Percentiles rank a stretch among this genome's conserved stretches.
phyloP scores from a whole-genome alignment of 495 filamentous ascomycete species.

The Chaetomium cochliodes region DNA sequence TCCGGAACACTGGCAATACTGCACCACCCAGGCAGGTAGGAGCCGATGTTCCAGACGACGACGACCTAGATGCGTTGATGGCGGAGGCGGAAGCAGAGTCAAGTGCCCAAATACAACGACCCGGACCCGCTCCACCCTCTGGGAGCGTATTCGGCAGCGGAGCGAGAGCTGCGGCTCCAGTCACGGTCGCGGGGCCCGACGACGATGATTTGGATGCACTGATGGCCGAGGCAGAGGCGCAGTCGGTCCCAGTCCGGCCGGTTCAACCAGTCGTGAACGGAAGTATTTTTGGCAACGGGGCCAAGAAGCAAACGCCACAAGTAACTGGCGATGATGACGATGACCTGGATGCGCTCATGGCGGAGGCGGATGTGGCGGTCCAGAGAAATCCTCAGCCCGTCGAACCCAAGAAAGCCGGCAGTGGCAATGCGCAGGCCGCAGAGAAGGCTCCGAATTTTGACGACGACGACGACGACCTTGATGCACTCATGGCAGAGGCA shows the following conservation, averaged over 20 bases:
- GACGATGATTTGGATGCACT: conserved; percentile 56
- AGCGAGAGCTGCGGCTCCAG: conserved; percentile 1
- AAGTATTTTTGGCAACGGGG: conserved; percentile 29
- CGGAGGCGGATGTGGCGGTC: conserved; percentile 33
- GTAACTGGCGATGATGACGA: conserved; percentile 24
- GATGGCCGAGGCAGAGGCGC: conserved; percentile 47
- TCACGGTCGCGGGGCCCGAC: conserved; percentile 32
- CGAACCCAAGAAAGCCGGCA: conserved; percentile 11
- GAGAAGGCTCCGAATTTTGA: not conserved
- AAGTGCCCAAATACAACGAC: not conserved
- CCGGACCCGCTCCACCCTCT: not conserved
- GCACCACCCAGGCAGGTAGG: conserved; percentile 5
- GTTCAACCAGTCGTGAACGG: not conserved
- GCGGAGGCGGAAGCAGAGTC: conserved; percentile 44
- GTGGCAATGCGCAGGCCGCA: not conserved
- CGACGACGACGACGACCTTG: conserved; percentile 37
- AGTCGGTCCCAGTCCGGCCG: conserved; percentile 11
- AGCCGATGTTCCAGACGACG: conserved; percentile 42
- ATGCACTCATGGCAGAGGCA: conserved; percentile 47
- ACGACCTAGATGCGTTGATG: conserved; percentile 53
- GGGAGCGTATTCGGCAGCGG: conserved; percentile 40
- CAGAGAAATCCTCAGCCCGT: conserved; percentile 1
- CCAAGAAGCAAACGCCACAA: not conserved
- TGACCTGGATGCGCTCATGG: conserved; percentile 50
- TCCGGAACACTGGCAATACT: conserved; percentile 20